Evolutionary conservation across 345 rosid species (phyloP).

Genomic region (Populus davidiana): DNA sequence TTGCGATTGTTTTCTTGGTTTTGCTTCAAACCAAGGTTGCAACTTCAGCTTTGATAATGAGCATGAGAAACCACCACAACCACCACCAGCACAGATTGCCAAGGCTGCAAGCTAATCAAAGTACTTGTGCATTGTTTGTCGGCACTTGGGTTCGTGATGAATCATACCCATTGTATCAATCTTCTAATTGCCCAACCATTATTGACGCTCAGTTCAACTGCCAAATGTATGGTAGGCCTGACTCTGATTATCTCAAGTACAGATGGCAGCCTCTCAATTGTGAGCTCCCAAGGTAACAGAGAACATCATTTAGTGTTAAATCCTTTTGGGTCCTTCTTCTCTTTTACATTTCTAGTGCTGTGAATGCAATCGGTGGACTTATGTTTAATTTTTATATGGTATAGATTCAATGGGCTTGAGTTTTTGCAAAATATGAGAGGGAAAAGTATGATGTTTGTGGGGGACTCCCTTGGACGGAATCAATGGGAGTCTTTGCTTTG

Average conservation of each 20-base stretch:
- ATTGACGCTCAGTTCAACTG: conserved; percentile 82
- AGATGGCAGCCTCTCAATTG: conserved; percentile 87
- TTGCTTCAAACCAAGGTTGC: conserved; percentile 34
- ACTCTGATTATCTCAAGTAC: conserved; percentile 74
- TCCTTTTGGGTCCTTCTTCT: not conserved
- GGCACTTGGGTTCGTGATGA: conserved; percentile 80
- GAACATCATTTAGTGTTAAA: not conserved
- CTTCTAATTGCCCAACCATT: conserved; percentile 42
- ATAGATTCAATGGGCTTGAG: conserved; percentile 69
- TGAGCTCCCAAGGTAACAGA: conserved; percentile 69
- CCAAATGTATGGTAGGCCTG: conserved; percentile 81
- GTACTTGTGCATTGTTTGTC: conserved; percentile 48
- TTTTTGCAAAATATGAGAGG: conserved; percentile 67
- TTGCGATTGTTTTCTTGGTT: conserved; percentile 27
- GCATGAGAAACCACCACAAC: conserved; percentile 58
- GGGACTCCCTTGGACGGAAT: conserved; percentile 83
- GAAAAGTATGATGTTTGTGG: conserved; percentile 82
- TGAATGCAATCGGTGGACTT: not conserved
- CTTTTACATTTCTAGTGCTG: not conserved
- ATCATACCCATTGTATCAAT: conserved; percentile 63
- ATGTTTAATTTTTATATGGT: not conserved
- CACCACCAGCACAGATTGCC: conserved; percentile 47
- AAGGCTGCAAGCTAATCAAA: conserved; percentile 52
- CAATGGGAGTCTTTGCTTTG: conserved; percentile 95
- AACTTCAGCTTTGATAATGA: conserved; percentile 57